Evolutionary conservation across 73 alveolate genomes (phyloP).

Genomic region (Symbiodinium natans): DNA sequence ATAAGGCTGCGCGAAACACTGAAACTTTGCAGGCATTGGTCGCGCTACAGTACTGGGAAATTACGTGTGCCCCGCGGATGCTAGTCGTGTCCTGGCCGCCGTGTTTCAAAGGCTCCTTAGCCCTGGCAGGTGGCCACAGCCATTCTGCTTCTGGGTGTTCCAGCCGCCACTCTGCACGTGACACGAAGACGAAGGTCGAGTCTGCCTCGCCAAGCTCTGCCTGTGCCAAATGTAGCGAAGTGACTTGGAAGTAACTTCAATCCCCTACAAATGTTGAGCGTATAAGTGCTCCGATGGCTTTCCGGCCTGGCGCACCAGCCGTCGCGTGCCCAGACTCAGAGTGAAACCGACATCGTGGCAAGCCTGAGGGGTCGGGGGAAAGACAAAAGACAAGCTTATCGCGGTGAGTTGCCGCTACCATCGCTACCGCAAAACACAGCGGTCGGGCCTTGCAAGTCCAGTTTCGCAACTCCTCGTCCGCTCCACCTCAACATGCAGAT

Average conservation of each 20-base stretch:
- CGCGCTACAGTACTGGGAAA: too few relatives aligned
- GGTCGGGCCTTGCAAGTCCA: conserved; percentile 74
- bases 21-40: too few relatives aligned
- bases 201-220: conserved; percentile 83
- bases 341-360: not conserved
- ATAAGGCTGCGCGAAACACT: too few relatives aligned
- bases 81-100: conserved; percentile 13
- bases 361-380: not conserved
- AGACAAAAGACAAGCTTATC: too few relatives aligned
- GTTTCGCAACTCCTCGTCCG: conserved; percentile 51
- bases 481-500: conserved; percentile 27
- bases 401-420: too few relatives aligned
- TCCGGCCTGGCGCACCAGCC: conserved; percentile 75
- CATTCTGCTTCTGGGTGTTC: not conserved
- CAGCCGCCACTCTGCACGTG: conserved; percentile 18
- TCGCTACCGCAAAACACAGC: too few relatives aligned
- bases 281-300: too few relatives aligned
- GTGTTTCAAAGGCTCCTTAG: conserved; percentile 10
- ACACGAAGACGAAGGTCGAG: conserved; percentile 82
- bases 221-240: not conserved
- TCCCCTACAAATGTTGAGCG: too few relatives aligned
- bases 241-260: too few relatives aligned
- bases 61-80: too few relatives aligned
- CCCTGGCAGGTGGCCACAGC: conserved; percentile 55
- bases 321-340: conserved; percentile 27